Evolutionary conservation across 2,329 filamentous ascomycete genomes (phyloP).

Genomic region (Xylariaceae sp.): DNA sequence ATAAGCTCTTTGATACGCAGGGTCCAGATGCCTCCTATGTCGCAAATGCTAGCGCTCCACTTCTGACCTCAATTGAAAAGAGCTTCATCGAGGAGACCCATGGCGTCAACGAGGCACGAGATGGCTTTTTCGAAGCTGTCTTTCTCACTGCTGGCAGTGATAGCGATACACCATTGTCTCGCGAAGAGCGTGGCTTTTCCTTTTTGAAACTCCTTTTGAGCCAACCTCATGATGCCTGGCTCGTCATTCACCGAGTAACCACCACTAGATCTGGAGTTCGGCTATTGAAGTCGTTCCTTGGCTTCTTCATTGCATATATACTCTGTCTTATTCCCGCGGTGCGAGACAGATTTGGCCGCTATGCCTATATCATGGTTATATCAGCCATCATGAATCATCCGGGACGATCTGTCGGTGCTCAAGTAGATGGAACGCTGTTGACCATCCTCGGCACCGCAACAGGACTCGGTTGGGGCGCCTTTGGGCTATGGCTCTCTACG

Average conservation of each 20-base stretch:
- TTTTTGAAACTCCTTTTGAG: constrained; percentile 42
- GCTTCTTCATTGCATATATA: constrained; percentile 52
- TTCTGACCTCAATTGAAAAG: constrained; percentile 25
- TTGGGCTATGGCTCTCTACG: constrained; percentile 51
- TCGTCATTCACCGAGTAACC: constrained; percentile 37
- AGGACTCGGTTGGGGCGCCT: constrained; percentile 51
- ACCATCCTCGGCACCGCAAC: constrained; percentile 49
- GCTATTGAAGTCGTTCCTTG: constrained; percentile 49
- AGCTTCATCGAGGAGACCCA: constrained; percentile 37
- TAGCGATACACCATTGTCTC: constrained; percentile 38
- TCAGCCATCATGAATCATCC: constrained; percentile 56
- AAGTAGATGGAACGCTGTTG: constrained; percentile 50
- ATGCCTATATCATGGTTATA: constrained; percentile 51
- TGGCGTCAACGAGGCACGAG: constrained; percentile 40
- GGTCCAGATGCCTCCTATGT: constrained; percentile 14
- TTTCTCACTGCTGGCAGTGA: constrained; percentile 40
- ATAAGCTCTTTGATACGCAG: constrained; percentile 29
- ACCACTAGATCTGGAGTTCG: constrained; percentile 48
- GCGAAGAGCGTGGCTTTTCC: constrained; percentile 44
- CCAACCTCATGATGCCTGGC: constrained; percentile 42
- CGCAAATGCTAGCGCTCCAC: constrained; percentile 11
- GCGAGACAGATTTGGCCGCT: constrained; percentile 47
- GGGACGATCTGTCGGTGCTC: constrained; percentile 50
- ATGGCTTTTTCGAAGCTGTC: constrained; percentile 45
- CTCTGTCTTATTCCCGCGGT: constrained; percentile 48